phyloP scores from a whole-genome alignment of 2,329 filamentous ascomycete species.

The Venturia asperata region DNA sequence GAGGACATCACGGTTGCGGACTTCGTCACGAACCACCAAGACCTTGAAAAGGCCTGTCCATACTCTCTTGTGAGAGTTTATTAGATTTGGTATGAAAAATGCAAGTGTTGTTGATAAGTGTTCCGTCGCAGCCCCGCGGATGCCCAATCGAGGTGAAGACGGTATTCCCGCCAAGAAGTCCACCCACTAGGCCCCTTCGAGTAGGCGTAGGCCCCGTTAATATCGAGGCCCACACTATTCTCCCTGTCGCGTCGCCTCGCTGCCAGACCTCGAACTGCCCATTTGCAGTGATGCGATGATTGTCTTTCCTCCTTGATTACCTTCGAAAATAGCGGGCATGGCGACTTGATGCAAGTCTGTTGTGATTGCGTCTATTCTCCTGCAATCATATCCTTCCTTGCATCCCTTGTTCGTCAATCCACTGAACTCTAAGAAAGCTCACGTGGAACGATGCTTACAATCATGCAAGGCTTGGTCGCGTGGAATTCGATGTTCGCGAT shows the following conservation, averaged over 20 bases:
- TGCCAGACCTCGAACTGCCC: not conserved
- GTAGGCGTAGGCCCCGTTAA: too few species aligned
- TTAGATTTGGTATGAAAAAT: not conserved
- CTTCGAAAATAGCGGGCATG: not conserved
- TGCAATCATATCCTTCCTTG: constrained; percentile 1
- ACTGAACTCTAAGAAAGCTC: not conserved
- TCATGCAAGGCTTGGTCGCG: not conserved
- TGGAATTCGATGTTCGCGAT: not conserved
- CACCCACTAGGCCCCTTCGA: not conserved
- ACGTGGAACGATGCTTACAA: not conserved
- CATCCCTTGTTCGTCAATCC: constrained; percentile 1
- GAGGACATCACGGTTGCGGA: not conserved
- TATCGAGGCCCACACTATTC: not conserved
- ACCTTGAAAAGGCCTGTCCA: not conserved
- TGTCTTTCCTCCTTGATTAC: not conserved
- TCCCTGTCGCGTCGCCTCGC: not conserved
- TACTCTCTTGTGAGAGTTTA: not conserved
- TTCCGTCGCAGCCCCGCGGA: too few species aligned
- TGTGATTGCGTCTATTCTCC: not conserved
- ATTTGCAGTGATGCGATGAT: not conserved
- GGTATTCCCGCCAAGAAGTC: too few species aligned
- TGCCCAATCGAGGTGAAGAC: too few species aligned
- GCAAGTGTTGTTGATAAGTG: not conserved
- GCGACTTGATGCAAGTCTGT: not conserved
- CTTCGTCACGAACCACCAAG: not conserved